These are phyloP conservation scores for Termitomyces sp. DNA, from an alignment of 768 basidiomycete species.

Conservation along the genomic window DNA sequence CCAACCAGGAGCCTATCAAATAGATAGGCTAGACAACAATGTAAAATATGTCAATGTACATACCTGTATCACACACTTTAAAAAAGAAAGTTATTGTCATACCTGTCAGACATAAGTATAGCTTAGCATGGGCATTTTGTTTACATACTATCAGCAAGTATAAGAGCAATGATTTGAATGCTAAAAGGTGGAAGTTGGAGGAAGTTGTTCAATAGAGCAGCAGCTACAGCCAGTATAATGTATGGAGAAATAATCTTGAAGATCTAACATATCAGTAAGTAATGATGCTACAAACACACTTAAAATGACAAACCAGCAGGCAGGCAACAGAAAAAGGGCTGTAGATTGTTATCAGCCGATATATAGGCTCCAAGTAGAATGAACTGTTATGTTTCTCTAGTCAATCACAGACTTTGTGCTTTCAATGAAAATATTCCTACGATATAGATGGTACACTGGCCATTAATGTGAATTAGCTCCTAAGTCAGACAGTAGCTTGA, in stretches of 20 bases:
- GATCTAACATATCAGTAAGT: conserved; percentile 32
- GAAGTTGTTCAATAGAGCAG: conserved; percentile 62
- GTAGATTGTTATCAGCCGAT: conserved; percentile 80
- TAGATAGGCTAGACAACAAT: conserved; percentile 1
- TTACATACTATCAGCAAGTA: conserved; percentile 59
- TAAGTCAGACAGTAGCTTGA: not conserved
- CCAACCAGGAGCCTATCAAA: conserved; percentile 70
- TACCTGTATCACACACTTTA: conserved; percentile 74
- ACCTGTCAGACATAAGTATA: conserved; percentile 31
- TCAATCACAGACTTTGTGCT: not conserved
- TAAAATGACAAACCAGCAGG: conserved; percentile 44
- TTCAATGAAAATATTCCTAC: conserved; percentile 32
- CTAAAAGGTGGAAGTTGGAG: conserved; percentile 74
- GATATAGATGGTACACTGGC: conserved; percentile 77
- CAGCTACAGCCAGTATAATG: conserved; percentile 62
- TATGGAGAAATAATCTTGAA: conserved; percentile 84
- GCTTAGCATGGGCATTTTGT: not conserved
- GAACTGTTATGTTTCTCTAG: conserved; percentile 33
- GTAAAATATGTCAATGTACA: conserved; percentile 6
- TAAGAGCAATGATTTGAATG: conserved; percentile 69
- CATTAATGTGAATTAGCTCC: not conserved
- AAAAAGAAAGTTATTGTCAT: conserved; percentile 85
- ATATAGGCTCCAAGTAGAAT: conserved; percentile 85
- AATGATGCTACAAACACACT: not conserved
- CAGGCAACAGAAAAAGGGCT: conserved; percentile 79